phyloP scores from a whole-genome alignment of 2,329 filamentous ascomycete species.

The Polychaeton citri region DNA sequence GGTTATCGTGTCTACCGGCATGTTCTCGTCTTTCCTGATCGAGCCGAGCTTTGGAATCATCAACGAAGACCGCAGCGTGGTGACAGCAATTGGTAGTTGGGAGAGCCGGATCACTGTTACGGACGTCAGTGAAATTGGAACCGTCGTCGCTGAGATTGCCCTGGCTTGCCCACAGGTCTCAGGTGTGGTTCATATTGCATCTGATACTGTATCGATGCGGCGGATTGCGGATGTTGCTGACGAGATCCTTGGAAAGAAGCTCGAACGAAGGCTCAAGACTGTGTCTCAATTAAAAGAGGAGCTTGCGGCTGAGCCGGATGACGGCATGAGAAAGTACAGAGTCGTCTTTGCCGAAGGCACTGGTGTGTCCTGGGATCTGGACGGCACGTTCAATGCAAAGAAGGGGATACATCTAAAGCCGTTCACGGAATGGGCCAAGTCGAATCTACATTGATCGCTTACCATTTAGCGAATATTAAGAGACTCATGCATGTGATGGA shows the following conservation, averaged over 20 bases:
- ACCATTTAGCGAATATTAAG: too few relatives aligned
- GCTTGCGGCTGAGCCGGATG: constrained; percentile 33
- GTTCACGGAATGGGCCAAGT: constrained; percentile 27
- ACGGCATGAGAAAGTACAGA: constrained; percentile 46
- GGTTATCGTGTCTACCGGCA: constrained; percentile 54
- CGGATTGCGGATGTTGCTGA: constrained; percentile 38
- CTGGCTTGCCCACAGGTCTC: constrained; percentile 24
- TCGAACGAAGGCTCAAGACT: constrained; percentile 40
- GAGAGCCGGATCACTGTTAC: constrained; percentile 50
- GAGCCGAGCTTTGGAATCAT: constrained; percentile 50
- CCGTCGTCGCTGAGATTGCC: constrained; percentile 43
- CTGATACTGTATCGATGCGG: constrained; percentile 48
- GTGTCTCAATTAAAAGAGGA: constrained; percentile 31
- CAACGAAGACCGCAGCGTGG: constrained; percentile 23
- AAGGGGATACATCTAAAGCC: constrained; percentile 32
- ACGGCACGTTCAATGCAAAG: constrained; percentile 40
- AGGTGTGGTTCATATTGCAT: constrained; percentile 45
- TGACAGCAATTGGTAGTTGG: constrained; percentile 41
- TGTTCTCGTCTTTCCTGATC: constrained; percentile 61
- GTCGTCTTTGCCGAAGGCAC: constrained; percentile 45
- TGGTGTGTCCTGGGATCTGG: constrained; percentile 46
- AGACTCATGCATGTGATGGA: too few relatives aligned
- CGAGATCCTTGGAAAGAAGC: constrained; percentile 24
- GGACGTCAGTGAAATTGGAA: constrained; percentile 49
- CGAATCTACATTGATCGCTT: too few relatives aligned